Base-by-base conservation (phyloP, 345 rosid species). In the Turnera subulata region DNA sequence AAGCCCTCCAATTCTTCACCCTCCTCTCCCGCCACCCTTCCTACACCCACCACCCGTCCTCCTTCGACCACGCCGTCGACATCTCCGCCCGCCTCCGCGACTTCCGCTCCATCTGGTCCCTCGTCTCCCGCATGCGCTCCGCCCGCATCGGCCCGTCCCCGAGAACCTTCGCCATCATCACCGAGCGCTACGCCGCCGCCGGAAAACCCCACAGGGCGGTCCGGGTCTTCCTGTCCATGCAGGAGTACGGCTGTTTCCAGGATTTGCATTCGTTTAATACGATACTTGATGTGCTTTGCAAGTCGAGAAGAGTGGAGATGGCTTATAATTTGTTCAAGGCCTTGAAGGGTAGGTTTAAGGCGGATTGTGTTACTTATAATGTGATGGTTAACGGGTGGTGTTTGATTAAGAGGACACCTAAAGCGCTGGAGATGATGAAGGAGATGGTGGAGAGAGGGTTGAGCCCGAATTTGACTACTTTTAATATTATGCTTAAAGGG, bases 311-410 rank as follows among this genome's bases (percentile, higher is more conserved):
- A 10, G 96, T 83, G 0, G 96, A 92, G 71, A 86, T 84, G 74
- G 96, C 98, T 50, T 76, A 70, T 50, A 61, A 81, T 54, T 51
- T 92, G 72, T 82, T 92, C 61, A 86, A 66, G 65, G 80, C 56
- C 62, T 77, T 89, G 13, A 58, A 78, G 33, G 83, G 87, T 23
- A 81, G 78, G 68, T 92, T 89, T 60, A 59, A 65, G 70, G 91
- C 80, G 59, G 98, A 92, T 65, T 64, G 76, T 26, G 76, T 92
- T 44, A 89, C 78, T 29, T 92, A 92, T 72, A 89, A 86, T 38
- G 79, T 82, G 58, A 76, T 92, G 70, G 89, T 82, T 0, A 81
- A 86, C 70, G 96, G 98, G 15, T 86, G 96, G 96, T 89, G 98
- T 64, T 83, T 89, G 84, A 66, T 84, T 59, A 92, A 89, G 75